Base-by-base conservation (phyloP, 164 flowering plant species). In the Aristolochia fimbriata region DNA sequence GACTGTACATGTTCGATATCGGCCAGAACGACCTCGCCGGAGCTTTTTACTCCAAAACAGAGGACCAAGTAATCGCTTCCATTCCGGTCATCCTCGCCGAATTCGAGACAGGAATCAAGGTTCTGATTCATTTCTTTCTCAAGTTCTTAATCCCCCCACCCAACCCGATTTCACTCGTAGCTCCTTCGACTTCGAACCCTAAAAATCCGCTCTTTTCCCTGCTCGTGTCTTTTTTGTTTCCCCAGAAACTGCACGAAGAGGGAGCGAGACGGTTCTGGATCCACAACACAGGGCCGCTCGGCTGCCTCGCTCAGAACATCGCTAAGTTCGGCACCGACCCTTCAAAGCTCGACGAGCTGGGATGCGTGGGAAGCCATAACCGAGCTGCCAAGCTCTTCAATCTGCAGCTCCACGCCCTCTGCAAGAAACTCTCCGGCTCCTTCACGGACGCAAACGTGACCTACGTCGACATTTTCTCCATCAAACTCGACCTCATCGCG, bases 11-110 rank as follows among this genome's bases (percentile, higher is more conserved):
- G 87, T 85, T 94, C 47, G 99, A 94, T 66, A 83, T 94, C 55
- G 97, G 97, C 60, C 99, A 90, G 76, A 94, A 94, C 71, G 99
- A 94, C 76, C 80, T 94, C 21, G 95, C 91, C 15, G 89, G 86
- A 49, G 93, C 88, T 57, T 94, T 94, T 69, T 88, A 86, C 55
- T 82, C 89, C 65, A 83, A 88, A 65, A 56, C 95, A 20, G 80
- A 83, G 27, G 97, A 94, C 75, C 95, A 90, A 78, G 68, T 94
- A 21, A 58, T 90, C 60, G 97, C 93, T 50, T 76, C 82, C 21
- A 86, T 94, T 62, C 99, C 99, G 10, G 60, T 74, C 23, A 85
- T 87, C 54, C 64, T 94, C 66, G 46, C 17, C 21, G 87, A 80
- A 71, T 82, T 90, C 47, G 95, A 94, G 79, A 65, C 73, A 30